These are phyloP conservation scores for Penicillium alfredii DNA, from an alignment of 495 filamentous ascomycete species.

Conservation along the genomic window DNA sequence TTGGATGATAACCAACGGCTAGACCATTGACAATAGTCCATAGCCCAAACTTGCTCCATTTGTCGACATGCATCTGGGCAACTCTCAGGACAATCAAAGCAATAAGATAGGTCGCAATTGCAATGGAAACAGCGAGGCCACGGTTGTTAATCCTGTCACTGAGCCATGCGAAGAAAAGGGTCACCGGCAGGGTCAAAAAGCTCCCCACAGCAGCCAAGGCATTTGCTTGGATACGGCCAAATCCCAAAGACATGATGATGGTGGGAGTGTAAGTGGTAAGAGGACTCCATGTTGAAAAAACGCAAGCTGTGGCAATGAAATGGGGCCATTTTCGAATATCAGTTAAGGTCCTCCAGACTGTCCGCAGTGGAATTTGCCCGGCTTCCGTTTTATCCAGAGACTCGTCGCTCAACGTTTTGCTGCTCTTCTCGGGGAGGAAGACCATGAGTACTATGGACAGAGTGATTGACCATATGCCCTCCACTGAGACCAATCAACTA, in stretches of 20 bases:
- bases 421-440: slow-evolving; percentile 31
- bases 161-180: slow-evolving; percentile 28
- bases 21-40: slow-evolving; percentile 28
- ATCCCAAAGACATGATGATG: slow-evolving; percentile 32
- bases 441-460: slow-evolving; percentile 36
- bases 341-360: slow-evolving; percentile 14
- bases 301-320: slow-evolving; percentile 29
- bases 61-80: slow-evolving; percentile 9
- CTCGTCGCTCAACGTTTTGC: no score
- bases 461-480: slow-evolving; percentile 43
- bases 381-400: no score
- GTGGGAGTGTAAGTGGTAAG: slow-evolving; percentile 35
- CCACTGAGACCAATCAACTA: no score
- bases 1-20: slow-evolving; percentile 31
- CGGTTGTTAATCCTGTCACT: slow-evolving; percentile 18
- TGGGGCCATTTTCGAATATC: slow-evolving; percentile 30
- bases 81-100: slow-evolving; percentile 13
- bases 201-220: slow-evolving; percentile 30
- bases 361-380: slow-evolving; percentile 7
- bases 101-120: slow-evolving; percentile 19
- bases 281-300: slow-evolving; percentile 33
- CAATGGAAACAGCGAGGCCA: slow-evolving; percentile 20
- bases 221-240: slow-evolving; percentile 25
- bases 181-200: slow-evolving; percentile 25
- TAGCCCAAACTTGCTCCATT: slow-evolving; percentile 23